phyloP scores from a whole-genome alignment of 2,329 filamentous ascomycete species.

The Penicillium sp. region DNA sequence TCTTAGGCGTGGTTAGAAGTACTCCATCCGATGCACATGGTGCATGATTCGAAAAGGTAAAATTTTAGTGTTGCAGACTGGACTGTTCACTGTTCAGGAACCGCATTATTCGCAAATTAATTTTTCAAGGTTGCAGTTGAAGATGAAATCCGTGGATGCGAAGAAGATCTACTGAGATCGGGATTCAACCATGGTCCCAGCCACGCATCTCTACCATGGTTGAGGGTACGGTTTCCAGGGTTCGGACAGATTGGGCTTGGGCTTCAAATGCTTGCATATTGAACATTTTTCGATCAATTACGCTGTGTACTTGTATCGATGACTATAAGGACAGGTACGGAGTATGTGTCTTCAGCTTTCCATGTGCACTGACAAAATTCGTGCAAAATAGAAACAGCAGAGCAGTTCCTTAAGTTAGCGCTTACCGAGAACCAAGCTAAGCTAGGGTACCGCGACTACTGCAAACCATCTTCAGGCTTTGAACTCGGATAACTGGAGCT shows the following conservation, averaged over 20 bases:
- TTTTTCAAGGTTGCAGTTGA: constrained; percentile 1
- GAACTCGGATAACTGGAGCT: not conserved
- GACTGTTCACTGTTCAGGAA: not conserved
- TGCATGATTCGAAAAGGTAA: not conserved
- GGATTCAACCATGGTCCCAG: not conserved
- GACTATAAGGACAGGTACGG: not conserved
- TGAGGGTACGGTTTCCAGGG: not conserved
- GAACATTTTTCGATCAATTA: not conserved
- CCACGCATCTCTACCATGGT: not conserved
- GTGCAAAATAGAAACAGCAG: not conserved
- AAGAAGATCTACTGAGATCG: constrained; percentile 4
- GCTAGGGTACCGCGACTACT: constrained; percentile 4
- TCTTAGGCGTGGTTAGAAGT: not conserved
- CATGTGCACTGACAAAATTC: not conserved
- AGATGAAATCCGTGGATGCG: not conserved
- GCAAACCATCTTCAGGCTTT: constrained; percentile 1
- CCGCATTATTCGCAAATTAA: not conserved
- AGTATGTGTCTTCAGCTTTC: not conserved
- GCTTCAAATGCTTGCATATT: not conserved
- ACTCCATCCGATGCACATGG: not conserved
- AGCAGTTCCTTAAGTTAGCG: not conserved
- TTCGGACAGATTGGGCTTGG: not conserved
- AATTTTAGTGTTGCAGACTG: constrained; percentile 3
- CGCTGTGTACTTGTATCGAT: not conserved
- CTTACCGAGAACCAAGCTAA: constrained; percentile 2